Evolutionary conservation across 345 rosid species (phyloP).

Genomic region (Gynandropsis gynandra): DNA sequence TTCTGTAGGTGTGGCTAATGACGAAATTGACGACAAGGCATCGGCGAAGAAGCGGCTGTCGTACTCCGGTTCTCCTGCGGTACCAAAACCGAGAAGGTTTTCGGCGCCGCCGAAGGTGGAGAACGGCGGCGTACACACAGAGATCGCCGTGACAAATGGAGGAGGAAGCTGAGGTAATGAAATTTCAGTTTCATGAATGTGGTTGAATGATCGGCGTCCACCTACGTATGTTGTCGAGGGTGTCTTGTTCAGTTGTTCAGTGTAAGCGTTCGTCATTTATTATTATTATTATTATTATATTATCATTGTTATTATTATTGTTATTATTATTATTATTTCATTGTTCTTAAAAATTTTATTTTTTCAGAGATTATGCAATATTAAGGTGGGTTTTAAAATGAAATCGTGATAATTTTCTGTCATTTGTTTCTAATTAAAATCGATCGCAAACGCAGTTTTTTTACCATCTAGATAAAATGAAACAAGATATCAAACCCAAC

Average conservation of each 20-base stretch:
- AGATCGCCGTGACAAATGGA: conserved; percentile 36
- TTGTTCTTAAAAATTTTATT: neutral
- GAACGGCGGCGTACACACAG: conserved; percentile 28
- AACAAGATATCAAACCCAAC: no score
- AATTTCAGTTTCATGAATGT: neutral
- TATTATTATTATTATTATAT: conserved; percentile 1
- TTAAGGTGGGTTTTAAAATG: no score
- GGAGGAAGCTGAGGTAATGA: conserved; percentile 27
- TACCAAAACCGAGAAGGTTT: conserved; percentile 53
- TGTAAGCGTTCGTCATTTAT: conserved; percentile 27
- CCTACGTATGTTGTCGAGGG: conserved; percentile 14
- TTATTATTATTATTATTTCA: conserved; percentile 11
- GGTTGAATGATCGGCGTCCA: conserved; percentile 2
- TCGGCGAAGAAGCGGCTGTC: conserved; percentile 73
- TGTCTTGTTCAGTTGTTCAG: conserved; percentile 31
- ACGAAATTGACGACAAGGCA: conserved; percentile 49
- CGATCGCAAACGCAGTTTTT: no score
- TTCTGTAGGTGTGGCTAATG: conserved; percentile 37
- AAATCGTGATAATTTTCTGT: no score
- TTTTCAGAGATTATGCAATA: no score
- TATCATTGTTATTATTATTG: conserved; percentile 13
- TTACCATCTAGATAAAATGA: no score
- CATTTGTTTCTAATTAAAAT: no score
- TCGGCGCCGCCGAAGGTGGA: conserved; percentile 77
- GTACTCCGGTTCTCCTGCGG: conserved; percentile 66